Evolutionary conservation across 805 yeast genomes (phyloP).

Genomic region (Starmerella asiatica): DNA sequence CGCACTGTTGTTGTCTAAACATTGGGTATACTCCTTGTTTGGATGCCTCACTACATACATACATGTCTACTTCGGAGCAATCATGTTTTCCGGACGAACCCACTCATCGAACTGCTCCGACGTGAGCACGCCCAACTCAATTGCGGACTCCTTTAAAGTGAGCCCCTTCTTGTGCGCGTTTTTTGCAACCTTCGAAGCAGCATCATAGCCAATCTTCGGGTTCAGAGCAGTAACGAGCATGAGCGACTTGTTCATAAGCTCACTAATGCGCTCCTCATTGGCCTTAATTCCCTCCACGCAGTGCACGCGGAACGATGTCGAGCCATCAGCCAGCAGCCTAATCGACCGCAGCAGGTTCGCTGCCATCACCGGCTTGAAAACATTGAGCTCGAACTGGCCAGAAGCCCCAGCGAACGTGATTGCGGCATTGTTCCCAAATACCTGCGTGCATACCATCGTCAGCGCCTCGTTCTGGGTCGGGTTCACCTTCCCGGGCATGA

Average conservation of each 20-base stretch:
- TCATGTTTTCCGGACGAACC: conserved; percentile 97
- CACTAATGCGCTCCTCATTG: conserved; percentile 72
- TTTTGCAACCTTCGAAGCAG: conserved; percentile 95
- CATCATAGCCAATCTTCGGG: conserved; percentile 97
- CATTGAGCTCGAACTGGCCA: conserved; percentile 97
- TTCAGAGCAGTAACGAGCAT: conserved; percentile 98
- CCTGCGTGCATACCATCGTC: conserved; percentile 97
- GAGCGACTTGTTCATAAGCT: conserved; percentile 81
- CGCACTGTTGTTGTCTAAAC: too few species aligned
- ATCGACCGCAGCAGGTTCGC: conserved; percentile 78
- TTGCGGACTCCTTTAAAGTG: conserved; percentile 86
- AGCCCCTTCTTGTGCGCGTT: conserved; percentile 97
- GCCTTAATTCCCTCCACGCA: conserved; percentile 93
- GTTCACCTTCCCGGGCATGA: conserved; percentile 99
- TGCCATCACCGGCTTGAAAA: conserved; percentile 92
- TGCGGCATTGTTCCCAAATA: conserved; percentile 89
- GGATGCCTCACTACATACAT: too few species aligned
- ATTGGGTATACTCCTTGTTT: too few species aligned
- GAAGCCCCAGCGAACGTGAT: conserved; percentile 97
- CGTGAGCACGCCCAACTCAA: conserved; percentile 74
- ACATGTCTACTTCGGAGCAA: conserved; percentile 66
- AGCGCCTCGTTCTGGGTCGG: conserved; percentile 98
- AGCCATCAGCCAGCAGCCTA: conserved; percentile 80
- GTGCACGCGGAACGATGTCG: conserved; percentile 77
- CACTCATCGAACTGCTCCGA: conserved; percentile 85